Evolutionary conservation across 2,329 filamentous ascomycete species (phyloP).

Genomic region (Incumbomyces lentus): DNA sequence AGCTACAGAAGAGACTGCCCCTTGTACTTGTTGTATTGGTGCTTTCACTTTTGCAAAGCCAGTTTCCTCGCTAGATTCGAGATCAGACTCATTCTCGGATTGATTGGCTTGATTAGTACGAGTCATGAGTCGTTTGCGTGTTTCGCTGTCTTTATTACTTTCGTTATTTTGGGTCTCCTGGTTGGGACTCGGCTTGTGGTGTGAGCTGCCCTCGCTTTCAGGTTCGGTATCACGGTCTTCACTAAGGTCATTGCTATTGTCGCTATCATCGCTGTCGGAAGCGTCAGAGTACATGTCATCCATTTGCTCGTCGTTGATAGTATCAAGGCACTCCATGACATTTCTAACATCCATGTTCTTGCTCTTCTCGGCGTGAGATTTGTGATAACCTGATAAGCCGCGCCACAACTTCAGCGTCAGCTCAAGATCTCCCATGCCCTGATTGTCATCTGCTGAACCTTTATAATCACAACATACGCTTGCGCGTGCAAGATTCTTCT

Average conservation of each 20-base stretch:
- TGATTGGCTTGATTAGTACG: constrained; percentile 14
- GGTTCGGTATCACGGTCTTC: constrained; percentile 7
- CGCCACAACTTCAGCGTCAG: constrained; percentile 50
- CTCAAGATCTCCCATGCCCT: constrained; percentile 49
- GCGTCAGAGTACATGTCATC: constrained; percentile 53
- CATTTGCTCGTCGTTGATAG: constrained; percentile 48
- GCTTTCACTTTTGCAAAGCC: constrained; percentile 5
- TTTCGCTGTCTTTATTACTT: constrained; percentile 7
- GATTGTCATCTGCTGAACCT: constrained; percentile 44
- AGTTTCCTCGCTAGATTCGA: background rate
- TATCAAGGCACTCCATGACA: constrained; percentile 56
- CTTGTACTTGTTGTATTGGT: constrained; percentile 9
- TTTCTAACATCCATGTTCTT: constrained; percentile 46
- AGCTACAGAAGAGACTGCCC: constrained; percentile 3
- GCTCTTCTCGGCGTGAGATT: constrained; percentile 39
- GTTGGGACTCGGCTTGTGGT: constrained; percentile 6
- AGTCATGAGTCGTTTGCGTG: constrained; percentile 12
- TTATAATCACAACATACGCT: constrained; percentile 29
- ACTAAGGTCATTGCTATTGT: constrained; percentile 14
- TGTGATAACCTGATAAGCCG: constrained; percentile 51
- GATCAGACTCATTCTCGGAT: constrained; percentile 9
- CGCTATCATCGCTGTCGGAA: constrained; percentile 12
- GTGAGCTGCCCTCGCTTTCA: background rate
- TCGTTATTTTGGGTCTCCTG: constrained; percentile 13
- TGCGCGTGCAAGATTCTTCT: constrained; percentile 31